Conservation (phyloP, 352 stramenopile species). For the Globisporangium paroecandrum region DNA sequence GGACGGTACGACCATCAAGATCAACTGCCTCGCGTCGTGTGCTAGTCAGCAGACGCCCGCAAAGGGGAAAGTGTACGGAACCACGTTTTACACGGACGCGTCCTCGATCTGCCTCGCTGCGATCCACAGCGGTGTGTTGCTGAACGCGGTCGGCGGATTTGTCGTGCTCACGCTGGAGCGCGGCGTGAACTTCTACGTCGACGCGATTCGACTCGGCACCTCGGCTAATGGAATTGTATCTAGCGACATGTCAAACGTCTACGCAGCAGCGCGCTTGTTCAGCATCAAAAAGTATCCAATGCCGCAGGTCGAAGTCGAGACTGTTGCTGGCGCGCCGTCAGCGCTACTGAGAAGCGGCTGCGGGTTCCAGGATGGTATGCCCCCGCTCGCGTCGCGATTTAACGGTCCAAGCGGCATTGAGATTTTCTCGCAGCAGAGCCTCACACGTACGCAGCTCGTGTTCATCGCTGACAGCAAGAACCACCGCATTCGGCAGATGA, state of each 20-base stretch:
- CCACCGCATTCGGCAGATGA: constrained; percentile 90
- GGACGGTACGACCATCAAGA: constrained; percentile 85
- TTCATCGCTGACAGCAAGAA: constrained; percentile 93
- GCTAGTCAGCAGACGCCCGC: not conserved
- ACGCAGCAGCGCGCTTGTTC: constrained; percentile 53
- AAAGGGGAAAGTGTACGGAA: constrained; percentile 48
- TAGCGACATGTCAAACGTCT: constrained; percentile 29
- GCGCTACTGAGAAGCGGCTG: constrained; percentile 82
- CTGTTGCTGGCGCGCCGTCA: constrained; percentile 83
- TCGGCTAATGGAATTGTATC: constrained; percentile 63
- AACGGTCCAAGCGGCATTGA: constrained; percentile 60
- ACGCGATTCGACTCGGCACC: constrained; percentile 26
- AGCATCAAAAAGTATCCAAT: constrained; percentile 42
- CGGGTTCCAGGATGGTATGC: constrained; percentile 83
- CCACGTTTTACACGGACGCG: constrained; percentile 82
- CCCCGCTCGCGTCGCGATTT: constrained; percentile 79
- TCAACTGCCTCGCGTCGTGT: constrained; percentile 76
- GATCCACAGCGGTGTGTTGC: constrained; percentile 85
- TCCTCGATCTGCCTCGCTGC: constrained; percentile 90
- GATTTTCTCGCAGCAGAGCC: constrained; percentile 52
- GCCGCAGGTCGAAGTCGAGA: constrained; percentile 83
- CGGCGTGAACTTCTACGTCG: constrained; percentile 33
- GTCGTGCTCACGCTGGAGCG: constrained; percentile 73
- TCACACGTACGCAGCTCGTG: constrained; percentile 60
- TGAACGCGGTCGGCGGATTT: constrained; percentile 37